Conservation (phyloP, 140 eudicot genomes). For the Erigeron philadelphicus region DNA sequence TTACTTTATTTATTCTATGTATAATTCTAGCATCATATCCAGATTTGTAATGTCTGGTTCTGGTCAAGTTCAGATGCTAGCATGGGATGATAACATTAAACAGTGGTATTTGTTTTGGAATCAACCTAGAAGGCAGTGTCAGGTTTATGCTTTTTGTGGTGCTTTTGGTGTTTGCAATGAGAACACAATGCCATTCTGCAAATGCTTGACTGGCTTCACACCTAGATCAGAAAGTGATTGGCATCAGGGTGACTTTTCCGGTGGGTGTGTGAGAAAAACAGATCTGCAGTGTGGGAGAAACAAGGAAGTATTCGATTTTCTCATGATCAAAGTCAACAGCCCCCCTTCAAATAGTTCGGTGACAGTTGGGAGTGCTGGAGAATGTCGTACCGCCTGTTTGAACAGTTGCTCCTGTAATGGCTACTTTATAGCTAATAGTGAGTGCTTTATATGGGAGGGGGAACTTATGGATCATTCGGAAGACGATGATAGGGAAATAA, state of each 20-base stretch:
- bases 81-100: slow-evolving; percentile 32
- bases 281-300: background rate
- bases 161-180: slow-evolving; percentile 38
- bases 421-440: background rate
- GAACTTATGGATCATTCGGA: slow-evolving; percentile 17
- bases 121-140: slow-evolving; percentile 54
- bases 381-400: slow-evolving; percentile 18
- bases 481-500: slow-evolving; percentile 6
- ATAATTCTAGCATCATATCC: slow-evolving; percentile 27
- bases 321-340: slow-evolving; percentile 7
- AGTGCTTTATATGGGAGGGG: slow-evolving; percentile 17
- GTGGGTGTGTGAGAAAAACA: slow-evolving; percentile 8
- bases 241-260: slow-evolving; percentile 34
- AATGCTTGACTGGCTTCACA: slow-evolving; percentile 42
- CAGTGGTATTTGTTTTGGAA: slow-evolving; percentile 48
- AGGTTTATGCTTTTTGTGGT: slow-evolving; percentile 49
- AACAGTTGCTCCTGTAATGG: slow-evolving; percentile 14
- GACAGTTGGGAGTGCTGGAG: slow-evolving; percentile 5
- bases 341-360: background rate
- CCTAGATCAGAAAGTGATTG: slow-evolving; percentile 30
- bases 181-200: slow-evolving; percentile 33
- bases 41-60: slow-evolving; percentile 47
- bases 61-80: slow-evolving; percentile 40
- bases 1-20: slow-evolving; percentile 43
- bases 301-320: background rate